Evolutionary conservation across 2,329 filamentous ascomycete genomes (phyloP), one percentile per base, ranked within the genome.

Genomic region (Colletotrichum sublineola): DNA sequence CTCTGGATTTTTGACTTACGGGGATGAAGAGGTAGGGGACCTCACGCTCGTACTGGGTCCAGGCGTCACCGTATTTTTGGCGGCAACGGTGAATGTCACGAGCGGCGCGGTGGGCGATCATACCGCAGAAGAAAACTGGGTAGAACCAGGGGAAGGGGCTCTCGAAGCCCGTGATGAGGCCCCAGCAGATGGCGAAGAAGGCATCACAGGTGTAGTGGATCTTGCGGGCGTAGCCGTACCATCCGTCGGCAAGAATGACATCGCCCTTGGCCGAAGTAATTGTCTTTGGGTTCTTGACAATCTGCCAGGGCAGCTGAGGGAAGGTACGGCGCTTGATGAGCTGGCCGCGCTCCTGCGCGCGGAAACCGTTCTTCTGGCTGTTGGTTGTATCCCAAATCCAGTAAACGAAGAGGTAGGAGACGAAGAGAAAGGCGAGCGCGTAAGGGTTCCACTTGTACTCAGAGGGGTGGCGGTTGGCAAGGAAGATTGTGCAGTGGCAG

Each of bases 321-420:
- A 97, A 97, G 3, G 94, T 92, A 77, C 92, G 93, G 77, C 95
- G 93, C 80, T 90, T 85, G 64, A 92, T 82, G 64, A 88, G 79
- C 52, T 91, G 91, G 73, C 94, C 94, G 73, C 92, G 90, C 84
- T 97, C 94, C 82, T 90, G 87, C 75, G 92, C 90, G 67, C 95
- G 91, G 89, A 96, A 97, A 75, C 93, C 91, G 85, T 97, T 97
- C 89, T 97, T 97, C 83, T 97, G 95, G 79, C 91, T 94, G 85
- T 97, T 97, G 83, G 91, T 92, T 55, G 94, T 96, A 79, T 97
- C 95, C 94, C 95, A 97, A 68, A 97, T 87, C 90, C 94, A 96
- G 86, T 97, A 97, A 75, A 93, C 90, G 80, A 93, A 92, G 58
- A 97, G 84, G 80, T 97, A 97, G n/a, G 87, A 86, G 56, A 86